Conservation (phyloP, 305 asterid species). For the Stenogyne calaminthoides region DNA sequence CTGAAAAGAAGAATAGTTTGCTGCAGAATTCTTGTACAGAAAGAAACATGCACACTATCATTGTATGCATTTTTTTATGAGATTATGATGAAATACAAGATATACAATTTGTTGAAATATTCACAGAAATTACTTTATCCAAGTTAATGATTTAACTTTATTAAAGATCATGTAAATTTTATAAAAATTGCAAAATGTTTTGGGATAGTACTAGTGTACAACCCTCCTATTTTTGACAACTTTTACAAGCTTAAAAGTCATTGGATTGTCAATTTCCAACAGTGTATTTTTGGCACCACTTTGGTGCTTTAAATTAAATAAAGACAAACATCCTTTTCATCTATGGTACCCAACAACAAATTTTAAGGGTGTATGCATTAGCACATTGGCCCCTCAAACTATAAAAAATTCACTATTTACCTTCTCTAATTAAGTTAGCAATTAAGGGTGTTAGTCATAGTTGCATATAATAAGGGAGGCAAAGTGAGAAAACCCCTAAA, state of each 20-base stretch:
- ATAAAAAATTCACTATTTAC: not conserved
- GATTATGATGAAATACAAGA: constrained; percentile 8
- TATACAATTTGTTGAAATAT: not conserved
- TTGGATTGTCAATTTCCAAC: not conserved
- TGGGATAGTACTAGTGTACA: not conserved
- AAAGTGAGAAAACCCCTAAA: no score
- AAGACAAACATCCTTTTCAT: constrained; percentile 23
- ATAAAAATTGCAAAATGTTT: no score
- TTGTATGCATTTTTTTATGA: not conserved
- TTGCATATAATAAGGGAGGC: no score
- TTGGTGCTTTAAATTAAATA: constrained; percentile 23
- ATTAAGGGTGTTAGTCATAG: no score
- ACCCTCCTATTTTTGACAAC: not conserved
- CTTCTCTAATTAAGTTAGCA: not conserved
- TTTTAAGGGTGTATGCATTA: not conserved
- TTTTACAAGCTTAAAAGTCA: no score
- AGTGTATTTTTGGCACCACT: not conserved
- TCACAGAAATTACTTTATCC: not conserved
- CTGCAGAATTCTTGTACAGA: constrained; percentile 26
- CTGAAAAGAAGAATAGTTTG: not conserved
- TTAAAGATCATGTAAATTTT: not conserved
- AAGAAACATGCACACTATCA: not conserved
- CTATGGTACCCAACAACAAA: not conserved
- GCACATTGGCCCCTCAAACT: not conserved
- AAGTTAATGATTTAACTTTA: not conserved